Evolutionary conservation across 768 basidiomycete species (phyloP).

Genomic region (Tylopilus balloui): DNA sequence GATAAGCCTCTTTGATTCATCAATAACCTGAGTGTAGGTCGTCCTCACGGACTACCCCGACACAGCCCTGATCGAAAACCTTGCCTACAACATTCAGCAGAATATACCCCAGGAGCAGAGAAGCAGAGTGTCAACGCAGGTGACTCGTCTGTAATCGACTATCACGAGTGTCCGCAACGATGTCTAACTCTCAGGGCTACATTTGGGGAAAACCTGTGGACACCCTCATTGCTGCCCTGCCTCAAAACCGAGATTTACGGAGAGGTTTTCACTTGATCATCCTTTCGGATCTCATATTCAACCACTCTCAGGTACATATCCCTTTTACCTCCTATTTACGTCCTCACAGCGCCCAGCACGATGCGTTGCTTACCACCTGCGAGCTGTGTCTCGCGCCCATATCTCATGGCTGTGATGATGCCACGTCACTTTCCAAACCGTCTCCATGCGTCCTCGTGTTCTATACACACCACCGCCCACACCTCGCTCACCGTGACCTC

Average conservation of each 20-base stretch:
- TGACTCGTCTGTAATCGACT: conserved; percentile 27
- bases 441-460: conserved; percentile 66
- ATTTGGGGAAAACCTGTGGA: conserved; percentile 68
- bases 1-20: not conserved
- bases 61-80: conserved; percentile 64
- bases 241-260: conserved; percentile 13
- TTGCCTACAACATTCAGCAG: conserved; percentile 57
- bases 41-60: conserved; percentile 95
- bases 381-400: conserved; percentile 36
- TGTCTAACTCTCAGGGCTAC: conserved; percentile 52
- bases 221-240: conserved; percentile 26
- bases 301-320: conserved; percentile 76
- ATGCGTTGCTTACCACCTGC: conserved; percentile 74
- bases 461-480: conserved; percentile 85
- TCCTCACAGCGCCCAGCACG: conserved; percentile 50
- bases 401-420: conserved; percentile 15
- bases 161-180: conserved; percentile 8
- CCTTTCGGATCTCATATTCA: conserved; percentile 91
- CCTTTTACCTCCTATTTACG: not conserved
- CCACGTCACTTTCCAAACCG: conserved; percentile 4
- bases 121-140: conserved; percentile 31
- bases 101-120: conserved; percentile 42
- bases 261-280: conserved; percentile 73
- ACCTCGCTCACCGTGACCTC: conserved; percentile 77
- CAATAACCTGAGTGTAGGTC: conserved; percentile 41